Evolutionary conservation across 169 alveolate genomes (phyloP).

Genomic region (Amoebophrya sp.): DNA sequence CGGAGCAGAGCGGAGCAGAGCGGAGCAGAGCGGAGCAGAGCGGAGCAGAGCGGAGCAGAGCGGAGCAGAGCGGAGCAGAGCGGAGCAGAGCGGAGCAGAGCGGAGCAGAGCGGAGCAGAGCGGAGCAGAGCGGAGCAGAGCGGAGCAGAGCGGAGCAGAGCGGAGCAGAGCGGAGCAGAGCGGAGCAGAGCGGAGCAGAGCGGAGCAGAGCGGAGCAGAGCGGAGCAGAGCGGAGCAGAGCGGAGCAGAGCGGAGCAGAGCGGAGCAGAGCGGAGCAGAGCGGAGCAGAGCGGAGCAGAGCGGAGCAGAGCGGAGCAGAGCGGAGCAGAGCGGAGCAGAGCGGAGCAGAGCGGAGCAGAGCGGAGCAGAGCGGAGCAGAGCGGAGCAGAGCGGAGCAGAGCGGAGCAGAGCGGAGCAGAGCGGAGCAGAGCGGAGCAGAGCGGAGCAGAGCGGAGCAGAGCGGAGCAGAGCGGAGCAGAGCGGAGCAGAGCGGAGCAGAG

Average conservation of each 20-base stretch:
- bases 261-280: not conserved
- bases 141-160: too few species aligned
- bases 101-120: too few species aligned
- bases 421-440: slow-evolving; percentile 34
- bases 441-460: slow-evolving; percentile 33
- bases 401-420: slow-evolving; percentile 33
- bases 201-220: too few species aligned
- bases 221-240: too few species aligned
- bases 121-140: too few species aligned
- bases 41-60: too few species aligned
- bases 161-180: too few species aligned
- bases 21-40: too few species aligned
- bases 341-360: not conserved
- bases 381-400: not conserved
- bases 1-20: too few species aligned
- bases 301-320: slow-evolving; percentile 22
- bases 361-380: not conserved
- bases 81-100: too few species aligned
- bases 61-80: too few species aligned
- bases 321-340: slow-evolving; percentile 14
- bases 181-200: too few species aligned
- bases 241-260: not conserved
- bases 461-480: slow-evolving; percentile 30
- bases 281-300: slow-evolving; percentile 26
- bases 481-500: slow-evolving; percentile 30